These are phyloP conservation scores for Suhomyces anneliseae DNA, from an alignment of 1,139 yeast genomes.

Conservation along the genomic window DNA sequence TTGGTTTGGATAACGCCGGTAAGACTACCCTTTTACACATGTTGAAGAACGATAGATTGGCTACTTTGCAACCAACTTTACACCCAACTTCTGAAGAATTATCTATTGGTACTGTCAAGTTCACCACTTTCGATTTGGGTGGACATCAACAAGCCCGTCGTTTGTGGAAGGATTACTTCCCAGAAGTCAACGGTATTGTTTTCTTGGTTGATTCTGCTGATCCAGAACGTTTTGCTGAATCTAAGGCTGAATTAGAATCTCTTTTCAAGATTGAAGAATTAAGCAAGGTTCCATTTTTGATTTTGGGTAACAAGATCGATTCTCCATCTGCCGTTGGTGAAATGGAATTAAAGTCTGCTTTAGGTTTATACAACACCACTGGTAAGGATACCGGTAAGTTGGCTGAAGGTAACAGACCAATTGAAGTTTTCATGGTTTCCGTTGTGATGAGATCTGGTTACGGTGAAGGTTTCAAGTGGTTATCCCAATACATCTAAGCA, in stretches of 20 bases:
- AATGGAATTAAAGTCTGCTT: slow-evolving; percentile 87
- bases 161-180: slow-evolving; percentile 98
- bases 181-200: slow-evolving; percentile 97
- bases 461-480: slow-evolving; percentile 95
- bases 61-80: slow-evolving; percentile 95
- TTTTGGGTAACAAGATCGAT: slow-evolving; percentile 96
- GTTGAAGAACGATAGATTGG: slow-evolving; percentile 96
- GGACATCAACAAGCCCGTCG: slow-evolving; percentile 99
- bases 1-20: slow-evolving; percentile 98
- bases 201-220: slow-evolving; percentile 97
- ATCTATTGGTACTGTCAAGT: slow-evolving; percentile 93
- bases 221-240: slow-evolving; percentile 90
- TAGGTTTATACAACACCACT: slow-evolving; percentile 78
- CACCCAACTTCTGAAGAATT: slow-evolving; percentile 98
- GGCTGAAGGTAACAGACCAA: slow-evolving; percentile 80
- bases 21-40: slow-evolving; percentile 95
- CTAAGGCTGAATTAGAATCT: slow-evolving; percentile 92
- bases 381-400: slow-evolving; percentile 78
- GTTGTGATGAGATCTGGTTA: slow-evolving; percentile 97
- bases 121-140: slow-evolving; percentile 97
- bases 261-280: slow-evolving; percentile 90
- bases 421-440: slow-evolving; percentile 96
- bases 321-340: slow-evolving; percentile 93
- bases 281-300: slow-evolving; percentile 82
- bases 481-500: slow-evolving; percentile 80